Conservation (phyloP, 306 rosid genomes). For the Sindora glabra region DNA sequence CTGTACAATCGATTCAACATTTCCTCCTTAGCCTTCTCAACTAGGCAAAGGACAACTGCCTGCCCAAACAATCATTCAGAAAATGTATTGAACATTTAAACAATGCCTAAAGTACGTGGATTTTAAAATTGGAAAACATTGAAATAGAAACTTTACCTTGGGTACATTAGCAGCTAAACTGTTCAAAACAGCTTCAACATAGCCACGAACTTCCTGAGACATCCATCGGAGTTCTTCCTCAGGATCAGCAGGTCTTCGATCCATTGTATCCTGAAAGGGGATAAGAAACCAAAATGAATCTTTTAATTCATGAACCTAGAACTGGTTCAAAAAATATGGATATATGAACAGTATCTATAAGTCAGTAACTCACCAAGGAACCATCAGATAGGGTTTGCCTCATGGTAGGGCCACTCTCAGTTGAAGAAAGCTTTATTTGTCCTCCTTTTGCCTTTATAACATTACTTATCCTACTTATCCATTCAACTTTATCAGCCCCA, state of each 20-base stretch:
- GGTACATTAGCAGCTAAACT: conserved; percentile 99
- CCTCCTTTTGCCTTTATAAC: conserved; percentile 85
- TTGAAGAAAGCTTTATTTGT: conserved; percentile 39
- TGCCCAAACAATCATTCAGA: conserved; percentile 39
- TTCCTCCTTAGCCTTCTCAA: conserved; percentile 96
- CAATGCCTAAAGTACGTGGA: neutral
- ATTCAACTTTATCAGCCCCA: conserved; percentile 65
- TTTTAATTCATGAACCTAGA: neutral
- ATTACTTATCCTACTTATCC: conserved; percentile 75
- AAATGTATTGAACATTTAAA: conserved; percentile 15
- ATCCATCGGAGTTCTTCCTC: conserved; percentile 99
- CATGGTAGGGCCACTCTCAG: conserved; percentile 67
- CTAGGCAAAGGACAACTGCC: conserved; percentile 99
- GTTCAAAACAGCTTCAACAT: conserved; percentile 94
- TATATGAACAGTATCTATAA: neutral
- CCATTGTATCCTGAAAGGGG: conserved; percentile 66
- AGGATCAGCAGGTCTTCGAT: conserved; percentile 93
- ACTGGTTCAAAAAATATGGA: neutral
- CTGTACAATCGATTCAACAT: conserved; percentile 95
- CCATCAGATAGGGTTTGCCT: conserved; percentile 91
- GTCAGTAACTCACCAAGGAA: conserved; percentile 61
- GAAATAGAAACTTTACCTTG: conserved; percentile 43
- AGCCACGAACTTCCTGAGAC: conserved; percentile 99
- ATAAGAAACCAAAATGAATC: neutral
- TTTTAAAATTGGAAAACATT: neutral